Conservation (phyloP, 257 asterid genomes). For the Nicotiana otophora region DNA sequence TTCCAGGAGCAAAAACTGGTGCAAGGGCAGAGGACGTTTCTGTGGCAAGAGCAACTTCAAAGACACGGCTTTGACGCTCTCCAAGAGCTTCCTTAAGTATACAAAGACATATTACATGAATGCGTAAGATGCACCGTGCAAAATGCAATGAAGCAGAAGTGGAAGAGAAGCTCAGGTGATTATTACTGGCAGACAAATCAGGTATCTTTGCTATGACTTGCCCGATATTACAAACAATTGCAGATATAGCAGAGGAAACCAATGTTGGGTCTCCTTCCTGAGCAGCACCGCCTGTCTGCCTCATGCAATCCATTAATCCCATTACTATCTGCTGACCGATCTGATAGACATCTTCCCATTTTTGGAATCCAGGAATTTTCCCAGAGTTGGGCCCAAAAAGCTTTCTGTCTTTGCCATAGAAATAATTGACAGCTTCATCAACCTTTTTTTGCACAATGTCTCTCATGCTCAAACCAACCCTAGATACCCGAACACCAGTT, state of each 20-base stretch:
- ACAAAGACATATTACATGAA: constrained; percentile 74
- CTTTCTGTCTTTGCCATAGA: constrained; percentile 72
- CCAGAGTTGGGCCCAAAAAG: constrained; percentile 46
- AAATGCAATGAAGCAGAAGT: constrained; percentile 53
- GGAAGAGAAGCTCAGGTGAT: constrained; percentile 41
- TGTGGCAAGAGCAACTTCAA: constrained; percentile 92
- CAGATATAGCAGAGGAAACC: constrained; percentile 93
- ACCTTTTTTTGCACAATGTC: constrained; percentile 77
- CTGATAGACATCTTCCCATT: constrained; percentile 65
- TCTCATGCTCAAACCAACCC: constrained; percentile 87
- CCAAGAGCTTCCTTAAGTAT: constrained; percentile 95
- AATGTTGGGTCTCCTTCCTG: constrained; percentile 98
- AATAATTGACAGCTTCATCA: constrained; percentile 66
- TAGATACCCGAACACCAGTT: constrained; percentile 63
- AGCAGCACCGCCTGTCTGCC: constrained; percentile 99
- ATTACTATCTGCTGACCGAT: constrained; percentile 75
- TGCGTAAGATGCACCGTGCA: constrained; percentile 69
- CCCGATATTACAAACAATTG: constrained; percentile 70
- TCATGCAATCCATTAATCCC: constrained; percentile 95
- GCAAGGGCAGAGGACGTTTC: constrained; percentile 82
- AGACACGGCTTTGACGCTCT: constrained; percentile 96
- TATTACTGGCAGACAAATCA: constrained; percentile 46
- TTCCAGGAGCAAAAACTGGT: constrained; percentile 67
- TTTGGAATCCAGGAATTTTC: constrained; percentile 54
- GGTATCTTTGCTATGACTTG: constrained; percentile 72